Evolutionary conservation across 2,329 filamentous ascomycete species (phyloP).

Genomic region (Shiraia sp.): DNA sequence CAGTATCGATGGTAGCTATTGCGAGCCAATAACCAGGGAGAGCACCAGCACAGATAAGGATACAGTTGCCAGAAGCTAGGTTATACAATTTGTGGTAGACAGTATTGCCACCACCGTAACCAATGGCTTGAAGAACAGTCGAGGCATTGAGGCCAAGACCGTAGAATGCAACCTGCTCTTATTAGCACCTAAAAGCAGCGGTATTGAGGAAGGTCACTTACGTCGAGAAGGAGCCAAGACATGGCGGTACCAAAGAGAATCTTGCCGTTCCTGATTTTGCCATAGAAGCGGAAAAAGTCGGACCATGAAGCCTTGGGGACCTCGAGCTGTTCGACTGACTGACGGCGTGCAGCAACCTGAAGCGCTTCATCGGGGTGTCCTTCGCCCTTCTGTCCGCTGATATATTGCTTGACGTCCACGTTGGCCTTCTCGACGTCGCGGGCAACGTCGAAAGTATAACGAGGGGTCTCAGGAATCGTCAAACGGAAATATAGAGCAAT

Average conservation of each 20-base stretch:
- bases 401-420: constrained; percentile 75
- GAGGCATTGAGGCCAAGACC: constrained; percentile 73
- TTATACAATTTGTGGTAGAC: constrained; percentile 74
- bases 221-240: constrained; percentile 71
- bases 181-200: too few relatives aligned
- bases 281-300: constrained; percentile 74
- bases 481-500: constrained; percentile 49
- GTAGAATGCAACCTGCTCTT: constrained; percentile 22
- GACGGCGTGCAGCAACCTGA: constrained; percentile 62
- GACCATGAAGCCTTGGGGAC: constrained; percentile 71
- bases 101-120: constrained; percentile 64
- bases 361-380: constrained; percentile 68
- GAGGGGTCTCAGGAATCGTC: constrained; percentile 48
- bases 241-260: constrained; percentile 78
- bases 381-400: constrained; percentile 63
- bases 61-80: constrained; percentile 76
- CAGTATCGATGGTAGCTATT: constrained; percentile 63
- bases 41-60: constrained; percentile 75
- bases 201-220: constrained; percentile 1
- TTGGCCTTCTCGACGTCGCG: constrained; percentile 56
- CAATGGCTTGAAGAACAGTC: constrained; percentile 71
- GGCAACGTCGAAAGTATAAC: constrained; percentile 49
- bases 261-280: constrained; percentile 70
- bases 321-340: constrained; percentile 59
- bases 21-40: constrained; percentile 77